Percentiles rank a stretch among this genome's conserved stretches.
These are phyloP conservation scores for Lepraria neglecta DNA, from an alignment of 495 filamentous ascomycete species.

Conservation along the genomic window DNA sequence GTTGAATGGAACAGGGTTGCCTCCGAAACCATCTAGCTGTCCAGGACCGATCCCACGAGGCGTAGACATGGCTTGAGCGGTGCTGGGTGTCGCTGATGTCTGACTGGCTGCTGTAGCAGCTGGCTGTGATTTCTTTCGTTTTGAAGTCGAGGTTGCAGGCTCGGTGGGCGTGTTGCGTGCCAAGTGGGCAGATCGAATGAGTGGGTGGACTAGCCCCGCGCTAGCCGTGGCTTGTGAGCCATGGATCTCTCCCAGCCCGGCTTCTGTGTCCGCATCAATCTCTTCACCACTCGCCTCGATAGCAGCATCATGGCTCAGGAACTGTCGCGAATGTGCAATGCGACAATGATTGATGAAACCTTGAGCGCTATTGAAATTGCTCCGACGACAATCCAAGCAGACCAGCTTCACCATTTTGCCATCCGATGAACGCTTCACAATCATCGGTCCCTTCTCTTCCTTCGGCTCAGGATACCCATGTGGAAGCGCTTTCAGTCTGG, in stretches of 20 bases:
- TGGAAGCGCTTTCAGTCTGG: constrained; percentile 66
- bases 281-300: constrained; percentile 81
- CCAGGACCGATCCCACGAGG: not conserved
- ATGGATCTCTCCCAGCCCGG: constrained; percentile 45
- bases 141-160: constrained; percentile 39
- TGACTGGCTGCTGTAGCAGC: not conserved
- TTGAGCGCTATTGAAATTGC: constrained; percentile 90
- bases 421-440: constrained; percentile 56
- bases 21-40: not conserved
- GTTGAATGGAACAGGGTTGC: constrained; percentile 37
- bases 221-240: constrained; percentile 34
- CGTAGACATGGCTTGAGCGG: constrained; percentile 10
- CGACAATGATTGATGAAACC: constrained; percentile 98
- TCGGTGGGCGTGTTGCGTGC: constrained; percentile 39
- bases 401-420: constrained; percentile 67
- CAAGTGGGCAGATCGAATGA: constrained; percentile 55
- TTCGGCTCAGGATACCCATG: constrained; percentile 64
- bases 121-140: constrained; percentile 30
- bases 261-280: constrained; percentile 62
- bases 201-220: constrained; percentile 60
- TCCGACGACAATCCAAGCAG: constrained; percentile 79
- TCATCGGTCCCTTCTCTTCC: constrained; percentile 56
- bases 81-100: not conserved
- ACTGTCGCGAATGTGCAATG: constrained; percentile 85
- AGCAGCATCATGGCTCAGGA: constrained; percentile 89